Evolutionary conservation across 2,329 filamentous ascomycete species (phyloP).

Genomic region (Colletotrichum liriopes): DNA sequence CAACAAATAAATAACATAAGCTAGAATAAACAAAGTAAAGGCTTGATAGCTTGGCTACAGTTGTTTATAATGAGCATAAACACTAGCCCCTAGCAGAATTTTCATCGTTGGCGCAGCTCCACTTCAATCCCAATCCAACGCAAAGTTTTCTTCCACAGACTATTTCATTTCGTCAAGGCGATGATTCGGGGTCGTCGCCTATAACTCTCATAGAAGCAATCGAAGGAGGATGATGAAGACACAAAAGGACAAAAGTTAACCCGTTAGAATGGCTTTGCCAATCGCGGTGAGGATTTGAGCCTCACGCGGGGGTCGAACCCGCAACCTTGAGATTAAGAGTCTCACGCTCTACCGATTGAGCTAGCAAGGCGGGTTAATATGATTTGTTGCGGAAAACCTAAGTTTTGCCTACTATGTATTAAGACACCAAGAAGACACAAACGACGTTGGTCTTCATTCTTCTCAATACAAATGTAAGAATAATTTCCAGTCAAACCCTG

Average conservation of each 20-base stretch:
- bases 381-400: no score
- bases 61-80: no score
- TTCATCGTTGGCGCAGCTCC: no score
- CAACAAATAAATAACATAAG: no score
- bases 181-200: no score
- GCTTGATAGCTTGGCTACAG: no score
- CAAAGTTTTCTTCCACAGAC: background rate
- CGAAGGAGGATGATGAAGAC: no score
- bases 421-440: fast-evolving
- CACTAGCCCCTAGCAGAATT: no score
- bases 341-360: slow-evolving; percentile 83
- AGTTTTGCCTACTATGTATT: no score
- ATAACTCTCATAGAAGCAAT: background rate
- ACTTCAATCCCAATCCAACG: background rate
- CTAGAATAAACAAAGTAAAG: no score
- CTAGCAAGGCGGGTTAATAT: slow-evolving; percentile 59
- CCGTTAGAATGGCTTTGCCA: background rate
- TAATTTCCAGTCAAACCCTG: background rate
- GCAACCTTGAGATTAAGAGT: slow-evolving; percentile 67
- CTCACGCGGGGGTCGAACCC: slow-evolving; percentile 48
- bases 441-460: background rate
- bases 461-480: no score
- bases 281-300: slow-evolving; percentile 45
- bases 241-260: background rate
- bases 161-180: background rate